These are phyloP conservation scores for Neopestalotiopsis sp. DNA, from an alignment of 2,329 filamentous ascomycete species.

Conservation along the genomic window DNA sequence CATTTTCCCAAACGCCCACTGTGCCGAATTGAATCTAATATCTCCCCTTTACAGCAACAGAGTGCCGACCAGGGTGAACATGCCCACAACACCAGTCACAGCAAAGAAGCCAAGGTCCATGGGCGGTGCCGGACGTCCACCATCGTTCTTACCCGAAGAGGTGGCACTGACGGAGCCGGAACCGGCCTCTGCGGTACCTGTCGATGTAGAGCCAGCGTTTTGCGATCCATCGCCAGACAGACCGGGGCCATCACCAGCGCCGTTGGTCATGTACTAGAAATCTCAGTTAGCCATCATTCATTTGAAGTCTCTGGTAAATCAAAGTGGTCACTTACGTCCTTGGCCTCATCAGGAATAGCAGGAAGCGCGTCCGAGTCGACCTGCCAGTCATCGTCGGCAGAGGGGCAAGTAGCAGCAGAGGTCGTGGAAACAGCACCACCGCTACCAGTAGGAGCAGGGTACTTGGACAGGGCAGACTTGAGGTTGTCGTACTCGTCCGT, in stretches of 20 bases:
- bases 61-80: conserved; percentile 44
- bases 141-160: conserved; percentile 40
- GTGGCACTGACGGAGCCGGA: conserved; percentile 43
- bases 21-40: neutral
- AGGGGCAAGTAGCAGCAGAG: conserved; percentile 53
- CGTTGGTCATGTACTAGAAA: conserved; percentile 53
- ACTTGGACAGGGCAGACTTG: conserved; percentile 51
- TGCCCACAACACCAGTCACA: conserved; percentile 38
- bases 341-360: conserved; percentile 54
- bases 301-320: neutral
- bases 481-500: conserved; percentile 66
- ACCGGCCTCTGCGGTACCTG: conserved; percentile 44
- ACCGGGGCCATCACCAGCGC: conserved; percentile 59
- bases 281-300: conserved; percentile 16
- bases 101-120: conserved; percentile 44
- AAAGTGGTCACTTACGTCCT: conserved; percentile 32
- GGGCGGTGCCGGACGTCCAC: conserved; percentile 35
- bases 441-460: conserved; percentile 55
- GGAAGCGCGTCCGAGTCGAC: conserved; percentile 53
- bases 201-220: conserved; percentile 51
- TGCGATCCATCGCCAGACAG: conserved; percentile 59
- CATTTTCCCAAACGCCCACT: neutral
- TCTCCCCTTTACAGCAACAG: conserved; percentile 40
- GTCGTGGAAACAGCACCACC: conserved; percentile 56
- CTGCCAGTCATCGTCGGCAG: conserved; percentile 53